Evolutionary conservation across 176 grass and related monocot species (phyloP), one percentile per base, ranked within the genome.

Genomic region (Paspalum notatum): DNA sequence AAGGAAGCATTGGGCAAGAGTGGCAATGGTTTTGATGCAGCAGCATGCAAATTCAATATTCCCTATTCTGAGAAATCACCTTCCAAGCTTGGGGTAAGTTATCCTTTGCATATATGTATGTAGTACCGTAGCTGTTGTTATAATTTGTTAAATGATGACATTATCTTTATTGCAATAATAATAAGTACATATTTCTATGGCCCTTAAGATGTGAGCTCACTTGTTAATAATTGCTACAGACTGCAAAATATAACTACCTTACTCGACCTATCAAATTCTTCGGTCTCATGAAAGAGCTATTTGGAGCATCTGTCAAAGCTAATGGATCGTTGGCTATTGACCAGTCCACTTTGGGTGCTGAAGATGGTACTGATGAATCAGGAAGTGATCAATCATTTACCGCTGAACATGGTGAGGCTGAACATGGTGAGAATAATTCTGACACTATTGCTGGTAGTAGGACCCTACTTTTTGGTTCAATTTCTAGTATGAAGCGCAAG

Each of bases 391-490:
- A 40, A 10, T 16, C 37, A 40, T 20, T 5, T 9, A 65, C 14
- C 9, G 7, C 7, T 11, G 15, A 65, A 40, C 37, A 40, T 40
- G 1, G n/a, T n/a, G n/a, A n/a, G n/a, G n/a, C n/a, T n/a, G n/a
- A n/a, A n/a, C n/a, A n/a, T n/a, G n/a, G n/a, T 65, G 62, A 65
- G 16, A 40, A 65, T 64, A 32, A 64, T 64, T 64, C 61, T 8
- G 7, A 18, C 15, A 63, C 27, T 39, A 39, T 17, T 17, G 32
- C 27, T 39, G 26, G 2, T 62, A 37, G 25, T 4, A 9, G 14
- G 16, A 2, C 61, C 17, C 15, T 0, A 9, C 14, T 0, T 64
- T 2, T 18, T 9, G 27, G 27, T 14, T 64, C 1, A 4, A 64
- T 6, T 39, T 39, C 3, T 3, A 8, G 32, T 8, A 9, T 37